phyloP scores from a whole-genome alignment of 2,329 filamentous ascomycete genomes.

The Didymella sp. region DNA sequence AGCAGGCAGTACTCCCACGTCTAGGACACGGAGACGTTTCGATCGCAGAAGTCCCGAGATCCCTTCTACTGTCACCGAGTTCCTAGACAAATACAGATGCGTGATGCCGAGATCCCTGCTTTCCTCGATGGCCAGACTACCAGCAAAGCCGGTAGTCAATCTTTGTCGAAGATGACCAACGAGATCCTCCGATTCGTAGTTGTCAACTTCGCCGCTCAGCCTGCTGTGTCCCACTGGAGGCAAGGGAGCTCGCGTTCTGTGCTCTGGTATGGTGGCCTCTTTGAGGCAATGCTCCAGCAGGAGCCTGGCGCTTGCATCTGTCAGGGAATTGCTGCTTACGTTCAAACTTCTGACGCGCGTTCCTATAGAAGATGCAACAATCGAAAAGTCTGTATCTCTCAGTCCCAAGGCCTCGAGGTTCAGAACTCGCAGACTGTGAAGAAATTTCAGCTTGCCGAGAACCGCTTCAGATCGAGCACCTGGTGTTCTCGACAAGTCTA shows the following conservation, averaged over 20 bases:
- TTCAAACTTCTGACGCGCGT: slow-evolving; percentile 63
- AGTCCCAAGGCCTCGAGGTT: slow-evolving; percentile 63
- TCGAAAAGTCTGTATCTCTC: slow-evolving; percentile 60
- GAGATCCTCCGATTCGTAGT: slow-evolving; percentile 54
- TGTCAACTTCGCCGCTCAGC: slow-evolving; percentile 46
- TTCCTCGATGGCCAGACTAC: slow-evolving; percentile 63
- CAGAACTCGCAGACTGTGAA: slow-evolving; percentile 62
- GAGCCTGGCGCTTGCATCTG: slow-evolving; percentile 61
- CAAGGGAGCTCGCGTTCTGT: slow-evolving; percentile 24
- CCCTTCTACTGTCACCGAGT: slow-evolving; percentile 63
- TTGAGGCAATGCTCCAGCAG: slow-evolving; percentile 61
- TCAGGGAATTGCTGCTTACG: slow-evolving; percentile 63
- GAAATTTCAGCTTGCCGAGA: slow-evolving; percentile 54
- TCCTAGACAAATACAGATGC: slow-evolving; percentile 65
- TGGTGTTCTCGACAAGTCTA: slow-evolving; percentile 64
- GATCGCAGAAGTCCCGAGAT: slow-evolving; percentile 61
- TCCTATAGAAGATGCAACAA: slow-evolving; percentile 61
- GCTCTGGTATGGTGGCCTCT: slow-evolving; percentile 22
- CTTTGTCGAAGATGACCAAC: slow-evolving; percentile 58
- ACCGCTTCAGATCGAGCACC: slow-evolving; percentile 59
- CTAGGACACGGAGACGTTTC: slow-evolving; percentile 61
- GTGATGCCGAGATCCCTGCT: slow-evolving; percentile 63
- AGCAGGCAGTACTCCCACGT: slow-evolving; percentile 58
- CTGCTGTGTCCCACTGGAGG: slow-evolving; percentile 34
- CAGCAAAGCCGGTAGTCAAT: slow-evolving; percentile 53